Evolutionary conservation across 352 stramenopile species (phyloP).

Genomic region (Globisporangium emineosum): DNA sequence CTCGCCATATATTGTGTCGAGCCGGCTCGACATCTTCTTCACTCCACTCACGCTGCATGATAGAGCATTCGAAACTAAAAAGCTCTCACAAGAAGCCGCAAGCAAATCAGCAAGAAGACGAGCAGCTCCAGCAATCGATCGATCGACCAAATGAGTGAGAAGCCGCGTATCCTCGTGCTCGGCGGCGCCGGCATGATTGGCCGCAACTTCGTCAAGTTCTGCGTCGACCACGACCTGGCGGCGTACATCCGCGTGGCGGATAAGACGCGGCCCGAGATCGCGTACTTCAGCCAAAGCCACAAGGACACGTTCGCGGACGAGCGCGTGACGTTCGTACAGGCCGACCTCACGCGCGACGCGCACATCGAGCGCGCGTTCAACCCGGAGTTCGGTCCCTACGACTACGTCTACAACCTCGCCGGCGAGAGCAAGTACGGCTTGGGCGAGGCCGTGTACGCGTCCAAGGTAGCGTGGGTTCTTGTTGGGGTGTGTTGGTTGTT

Average conservation of each 20-base stretch:
- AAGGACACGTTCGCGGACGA: constrained; percentile 66
- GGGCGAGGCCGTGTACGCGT: constrained; percentile 69
- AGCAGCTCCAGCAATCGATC: too few relatives aligned
- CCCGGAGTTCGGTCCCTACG: constrained; percentile 62
- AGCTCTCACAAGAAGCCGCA: not conserved
- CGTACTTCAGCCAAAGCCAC: constrained; percentile 74
- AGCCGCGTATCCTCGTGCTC: constrained; percentile 80
- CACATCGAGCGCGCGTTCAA: constrained; percentile 82
- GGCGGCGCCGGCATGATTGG: constrained; percentile 84
- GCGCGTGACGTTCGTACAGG: constrained; percentile 78
- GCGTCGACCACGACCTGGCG: constrained; percentile 64
- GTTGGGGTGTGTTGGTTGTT: not conserved
- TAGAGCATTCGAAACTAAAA: too few relatives aligned
- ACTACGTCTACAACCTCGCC: constrained; percentile 85
- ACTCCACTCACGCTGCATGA: too few relatives aligned
- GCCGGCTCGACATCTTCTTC: too few relatives aligned
- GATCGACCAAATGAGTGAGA: constrained; percentile 21
- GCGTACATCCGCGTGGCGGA: constrained; percentile 75
- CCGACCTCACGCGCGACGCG: constrained; percentile 73
- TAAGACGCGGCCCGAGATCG: constrained; percentile 87
- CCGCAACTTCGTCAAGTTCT: constrained; percentile 85
- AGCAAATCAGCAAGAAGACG: constrained; percentile 3
- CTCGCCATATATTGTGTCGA: too few relatives aligned
- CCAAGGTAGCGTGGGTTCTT: constrained; percentile 40
- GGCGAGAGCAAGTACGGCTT: constrained; percentile 83